Conservation (phyloP, 1,284 basidiomycete species). For the Marasmius tenuissimus region DNA sequence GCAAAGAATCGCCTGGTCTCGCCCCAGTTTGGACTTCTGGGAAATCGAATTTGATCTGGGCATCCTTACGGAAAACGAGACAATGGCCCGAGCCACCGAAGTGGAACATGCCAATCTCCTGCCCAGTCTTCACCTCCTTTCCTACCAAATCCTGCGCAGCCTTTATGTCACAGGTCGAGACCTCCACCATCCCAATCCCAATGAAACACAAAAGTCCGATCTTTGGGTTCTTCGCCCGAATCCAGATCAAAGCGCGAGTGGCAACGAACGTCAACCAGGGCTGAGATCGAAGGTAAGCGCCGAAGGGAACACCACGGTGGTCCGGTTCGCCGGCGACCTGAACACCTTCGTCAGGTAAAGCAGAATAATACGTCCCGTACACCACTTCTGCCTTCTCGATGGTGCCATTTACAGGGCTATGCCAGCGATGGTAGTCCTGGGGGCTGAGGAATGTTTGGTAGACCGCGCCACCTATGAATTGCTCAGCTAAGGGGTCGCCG, state of each 20-base stretch:
- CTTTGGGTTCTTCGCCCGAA: constrained; percentile 47
- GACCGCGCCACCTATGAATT: constrained; percentile 39
- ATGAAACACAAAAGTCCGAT: constrained; percentile 53
- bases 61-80: constrained; percentile 26
- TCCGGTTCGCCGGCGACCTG: constrained; percentile 5
- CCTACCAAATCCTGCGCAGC: constrained; percentile 25
- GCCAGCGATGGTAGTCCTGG: constrained; percentile 45
- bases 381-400: constrained; percentile 35
- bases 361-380: constrained; percentile 41
- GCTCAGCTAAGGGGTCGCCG: neutral
- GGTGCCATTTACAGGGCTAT: constrained; percentile 38
- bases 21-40: neutral
- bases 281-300: constrained; percentile 23
- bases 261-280: constrained; percentile 30
- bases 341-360: constrained; percentile 14
- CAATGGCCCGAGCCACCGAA: constrained; percentile 48
- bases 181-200: constrained; percentile 55
- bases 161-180: constrained; percentile 47
- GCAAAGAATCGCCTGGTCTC: no score
- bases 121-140: constrained; percentile 30
- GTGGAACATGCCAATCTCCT: constrained; percentile 44
- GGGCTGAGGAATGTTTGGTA: constrained; percentile 45
- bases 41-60: constrained; percentile 4
- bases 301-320: neutral
- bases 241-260: constrained; percentile 51